Evolutionary conservation across 768 basidiomycete genomes (phyloP), one percentile per base, ranked within the genome.

Genomic region (Leccinum subtestaceum): DNA sequence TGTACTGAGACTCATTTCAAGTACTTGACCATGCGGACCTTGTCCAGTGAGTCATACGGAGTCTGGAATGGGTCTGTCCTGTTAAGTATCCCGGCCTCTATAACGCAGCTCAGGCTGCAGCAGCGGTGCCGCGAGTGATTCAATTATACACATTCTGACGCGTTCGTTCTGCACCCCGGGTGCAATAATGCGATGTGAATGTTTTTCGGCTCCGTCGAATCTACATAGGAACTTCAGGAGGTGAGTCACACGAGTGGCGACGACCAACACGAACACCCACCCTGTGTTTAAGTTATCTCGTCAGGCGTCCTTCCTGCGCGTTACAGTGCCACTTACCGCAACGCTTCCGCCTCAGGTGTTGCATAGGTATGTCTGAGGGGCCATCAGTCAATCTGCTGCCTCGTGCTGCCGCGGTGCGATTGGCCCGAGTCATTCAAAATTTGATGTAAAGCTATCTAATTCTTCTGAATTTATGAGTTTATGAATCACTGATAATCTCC

Each of bases 271-370:
- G 49, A 17, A 19, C 43, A 63, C 75, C n/a, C 64, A 85, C 86
- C 85, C 85, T 31, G 84, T 85, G 58, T 81, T 81, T 2, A 76
- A 36, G 17, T 40, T n/a, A 17, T 80, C 1, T 87, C 86, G 21
- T 70, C 68, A 73, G 85, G 85, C 85, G 85, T 82, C 83, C 85
- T 7, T 85, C 81, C 82, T 85, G 61, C 79, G 60, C 86, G 31
- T 31, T 31, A 31, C 31, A 10, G 85, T 2, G 54, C 77, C 78
- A 86, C 2, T 80, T 70, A 15, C 72, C 70, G 8, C 15, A 65
- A 70, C 38, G 27, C 60, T 19, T 12, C 13, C 23, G 12, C 19
- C 21, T 47, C 13, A 12, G 45, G 17, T 17, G 17, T 17, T 17
- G 38, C 15, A 38, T 12, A 34, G 32, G 15, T 38, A 31, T 31